Evolutionary conservation across 257 asterid genomes (phyloP).

Genomic region (Nyctanthes arbortristis): DNA sequence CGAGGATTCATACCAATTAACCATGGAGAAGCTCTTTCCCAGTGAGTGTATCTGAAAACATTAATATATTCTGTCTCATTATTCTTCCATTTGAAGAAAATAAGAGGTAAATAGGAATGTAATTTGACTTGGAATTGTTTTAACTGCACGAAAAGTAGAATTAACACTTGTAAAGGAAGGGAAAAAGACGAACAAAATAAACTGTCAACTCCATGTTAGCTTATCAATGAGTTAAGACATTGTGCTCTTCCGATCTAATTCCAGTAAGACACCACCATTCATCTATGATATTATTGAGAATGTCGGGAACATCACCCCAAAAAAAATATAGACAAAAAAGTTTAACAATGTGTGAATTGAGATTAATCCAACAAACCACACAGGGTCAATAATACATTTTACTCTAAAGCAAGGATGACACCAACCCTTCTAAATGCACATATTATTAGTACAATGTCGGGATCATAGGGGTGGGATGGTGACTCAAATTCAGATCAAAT

Average conservation of each 20-base stretch:
- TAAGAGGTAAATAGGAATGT: background rate
- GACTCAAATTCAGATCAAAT: too few relatives aligned
- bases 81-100: slow-evolving; percentile 10
- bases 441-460: too few relatives aligned
- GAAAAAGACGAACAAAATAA: slow-evolving; percentile 9
- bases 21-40: slow-evolving; percentile 98
- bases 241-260: background rate
- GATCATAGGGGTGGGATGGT: too few relatives aligned
- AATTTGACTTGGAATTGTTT: slow-evolving; percentile 11
- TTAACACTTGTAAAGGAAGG: background rate
- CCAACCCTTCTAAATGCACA: background rate
- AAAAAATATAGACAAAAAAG: too few relatives aligned
- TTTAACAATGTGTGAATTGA: too few relatives aligned
- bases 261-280: background rate
- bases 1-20: slow-evolving; percentile 77
- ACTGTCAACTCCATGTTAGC: slow-evolving; percentile 13
- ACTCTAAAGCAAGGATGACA: background rate
- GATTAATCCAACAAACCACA: background rate
- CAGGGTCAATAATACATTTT: background rate
- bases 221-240: background rate
- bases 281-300: background rate
- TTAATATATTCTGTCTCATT: slow-evolving; percentile 13
- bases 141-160: slow-evolving; percentile 18
- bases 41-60: slow-evolving; percentile 66
- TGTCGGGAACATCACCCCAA: background rate